Percentiles rank a stretch among this genome's conserved stretches.
Evolutionary conservation across 768 basidiomycete genomes (phyloP).

Genomic region (Pleurotus eryngii): DNA sequence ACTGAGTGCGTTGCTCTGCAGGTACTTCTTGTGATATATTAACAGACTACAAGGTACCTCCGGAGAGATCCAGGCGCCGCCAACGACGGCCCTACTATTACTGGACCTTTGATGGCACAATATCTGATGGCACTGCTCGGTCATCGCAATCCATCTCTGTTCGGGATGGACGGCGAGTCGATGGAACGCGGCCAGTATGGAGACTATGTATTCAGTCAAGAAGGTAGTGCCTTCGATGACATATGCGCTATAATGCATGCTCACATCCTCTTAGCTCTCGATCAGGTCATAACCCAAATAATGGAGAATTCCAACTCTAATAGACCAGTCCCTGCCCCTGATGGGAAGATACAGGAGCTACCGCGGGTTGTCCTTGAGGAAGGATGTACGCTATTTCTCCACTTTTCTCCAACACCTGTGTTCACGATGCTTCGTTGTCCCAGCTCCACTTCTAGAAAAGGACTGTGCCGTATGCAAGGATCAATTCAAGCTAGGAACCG

Average conservation of each 20-base stretch:
- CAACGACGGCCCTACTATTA: conserved; percentile 35
- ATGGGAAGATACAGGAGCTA: conserved; percentile 70
- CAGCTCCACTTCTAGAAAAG: conserved; percentile 61
- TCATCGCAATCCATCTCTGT: conserved; percentile 43
- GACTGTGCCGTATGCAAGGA: conserved; percentile 96
- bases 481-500: conserved; percentile 63
- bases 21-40: neutral
- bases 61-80: conserved; percentile 29
- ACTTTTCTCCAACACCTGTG: neutral
- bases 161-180: conserved; percentile 31
- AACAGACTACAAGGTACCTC: conserved; percentile 20
- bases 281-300: conserved; percentile 81
- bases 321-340: conserved; percentile 81
- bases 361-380: conserved; percentile 58
- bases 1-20: conserved; percentile 42
- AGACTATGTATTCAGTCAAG: conserved; percentile 91
- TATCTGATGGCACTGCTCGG: conserved; percentile 66
- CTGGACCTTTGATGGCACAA: conserved; percentile 65
- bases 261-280: conserved; percentile 52
- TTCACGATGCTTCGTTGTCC: conserved; percentile 6
- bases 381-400: conserved; percentile 47
- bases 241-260: neutral
- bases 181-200: conserved; percentile 66
- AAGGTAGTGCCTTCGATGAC: conserved; percentile 44
- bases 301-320: conserved; percentile 78